Conservation (phyloP, 208 protist species). For the Strigomonas oncopelti region DNA sequence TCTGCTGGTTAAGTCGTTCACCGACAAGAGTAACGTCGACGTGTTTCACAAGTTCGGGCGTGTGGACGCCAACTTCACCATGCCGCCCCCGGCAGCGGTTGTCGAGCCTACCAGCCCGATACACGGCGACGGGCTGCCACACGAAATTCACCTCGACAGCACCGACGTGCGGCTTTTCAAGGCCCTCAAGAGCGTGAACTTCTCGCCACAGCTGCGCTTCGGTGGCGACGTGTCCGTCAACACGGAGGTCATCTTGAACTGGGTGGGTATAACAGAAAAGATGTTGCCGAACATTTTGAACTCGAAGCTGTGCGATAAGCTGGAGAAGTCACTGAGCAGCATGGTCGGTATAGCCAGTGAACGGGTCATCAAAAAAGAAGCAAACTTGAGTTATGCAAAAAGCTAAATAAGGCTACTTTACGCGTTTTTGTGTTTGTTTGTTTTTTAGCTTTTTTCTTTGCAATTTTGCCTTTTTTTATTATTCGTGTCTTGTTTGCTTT, state of each 20-base stretch:
- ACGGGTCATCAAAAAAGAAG: constrained; percentile 18
- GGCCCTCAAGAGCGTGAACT: constrained; percentile 53
- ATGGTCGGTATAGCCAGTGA: constrained; percentile 39
- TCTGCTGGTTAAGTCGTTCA: constrained; percentile 75
- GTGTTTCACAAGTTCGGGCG: constrained; percentile 76
- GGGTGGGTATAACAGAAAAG: constrained; percentile 82
- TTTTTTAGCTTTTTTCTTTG: constrained; percentile 1
- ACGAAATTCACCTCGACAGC: background rate
- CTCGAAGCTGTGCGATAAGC: constrained; percentile 53
- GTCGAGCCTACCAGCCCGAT: background rate
- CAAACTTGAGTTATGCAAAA: background rate
- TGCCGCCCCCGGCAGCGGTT: background rate
- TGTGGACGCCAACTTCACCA: constrained; percentile 17
- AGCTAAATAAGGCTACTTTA: background rate
- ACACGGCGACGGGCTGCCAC: background rate
- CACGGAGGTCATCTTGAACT: constrained; percentile 85
- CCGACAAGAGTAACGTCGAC: constrained; percentile 55
- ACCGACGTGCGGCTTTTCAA: constrained; percentile 44
- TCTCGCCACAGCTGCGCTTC: constrained; percentile 86
- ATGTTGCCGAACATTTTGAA: constrained; percentile 81
- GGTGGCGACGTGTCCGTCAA: constrained; percentile 86
- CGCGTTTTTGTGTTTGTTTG: constrained; percentile 7
- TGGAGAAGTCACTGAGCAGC: constrained; percentile 43
- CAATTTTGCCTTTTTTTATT: constrained; percentile 6
- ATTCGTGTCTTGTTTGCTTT: background rate